Evolutionary conservation across 805 yeast genomes (phyloP).

Genomic region (Lachancea lanzarotensis): DNA sequence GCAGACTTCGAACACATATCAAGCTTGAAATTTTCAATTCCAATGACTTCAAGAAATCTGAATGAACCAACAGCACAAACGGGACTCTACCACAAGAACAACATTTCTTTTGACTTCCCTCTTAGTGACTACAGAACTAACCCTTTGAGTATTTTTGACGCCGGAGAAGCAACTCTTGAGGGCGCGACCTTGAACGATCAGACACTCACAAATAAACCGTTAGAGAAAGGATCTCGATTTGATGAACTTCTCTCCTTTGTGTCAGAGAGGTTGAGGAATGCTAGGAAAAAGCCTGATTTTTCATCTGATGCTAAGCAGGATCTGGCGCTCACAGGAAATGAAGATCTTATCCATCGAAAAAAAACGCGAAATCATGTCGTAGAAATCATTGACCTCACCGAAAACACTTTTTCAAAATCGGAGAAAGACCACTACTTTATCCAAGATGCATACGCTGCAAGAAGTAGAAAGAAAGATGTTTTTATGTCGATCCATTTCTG

Average conservation of each 20-base stretch:
- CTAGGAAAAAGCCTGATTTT: constrained; percentile 18
- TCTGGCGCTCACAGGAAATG: constrained; percentile 25
- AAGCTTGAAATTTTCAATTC: not conserved
- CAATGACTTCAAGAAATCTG: not conserved
- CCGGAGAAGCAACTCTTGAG: not conserved
- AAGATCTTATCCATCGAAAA: constrained; percentile 8
- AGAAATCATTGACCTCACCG: constrained; percentile 24
- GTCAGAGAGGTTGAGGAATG: constrained; percentile 12
- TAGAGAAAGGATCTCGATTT: constrained; percentile 18
- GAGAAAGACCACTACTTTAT: constrained; percentile 9
- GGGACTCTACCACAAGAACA: not conserved
- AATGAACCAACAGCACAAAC: not conserved
- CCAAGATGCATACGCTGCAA: constrained; percentile 20
- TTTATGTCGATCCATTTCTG: constrained; percentile 27
- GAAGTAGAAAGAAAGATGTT: constrained; percentile 18
- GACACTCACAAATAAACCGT: not conserved
- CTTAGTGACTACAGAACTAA: not conserved
- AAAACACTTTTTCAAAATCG: not conserved
- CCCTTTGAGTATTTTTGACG: not conserved
- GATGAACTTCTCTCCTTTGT: constrained; percentile 19
- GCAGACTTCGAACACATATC: not conserved
- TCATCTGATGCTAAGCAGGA: constrained; percentile 28
- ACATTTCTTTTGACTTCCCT: not conserved
- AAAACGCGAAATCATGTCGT: constrained; percentile 9
- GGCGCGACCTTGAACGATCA: not conserved